Conservation (phyloP, 2,329 filamentous ascomycete genomes). For the Neoarthrinium moseri region DNA sequence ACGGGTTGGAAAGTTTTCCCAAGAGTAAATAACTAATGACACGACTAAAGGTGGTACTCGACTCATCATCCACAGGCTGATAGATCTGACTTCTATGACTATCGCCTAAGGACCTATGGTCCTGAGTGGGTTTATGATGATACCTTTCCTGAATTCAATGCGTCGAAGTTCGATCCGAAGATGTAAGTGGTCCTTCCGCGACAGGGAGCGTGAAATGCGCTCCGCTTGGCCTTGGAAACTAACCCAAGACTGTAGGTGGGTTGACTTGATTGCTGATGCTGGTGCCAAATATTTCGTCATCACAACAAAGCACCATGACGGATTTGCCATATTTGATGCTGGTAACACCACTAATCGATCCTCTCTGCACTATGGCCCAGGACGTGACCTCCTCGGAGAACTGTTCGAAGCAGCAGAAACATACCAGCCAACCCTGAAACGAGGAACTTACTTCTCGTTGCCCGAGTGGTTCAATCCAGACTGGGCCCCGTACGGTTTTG, state of each 20-base stretch:
- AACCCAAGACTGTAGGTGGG: slow-evolving; percentile 22
- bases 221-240: no score
- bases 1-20: no score
- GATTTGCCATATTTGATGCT: slow-evolving; percentile 38
- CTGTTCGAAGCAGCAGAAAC: slow-evolving; percentile 35
- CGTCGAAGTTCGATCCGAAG: slow-evolving; percentile 43
- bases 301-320: slow-evolving; percentile 42
- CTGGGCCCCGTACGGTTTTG: slow-evolving; percentile 36
- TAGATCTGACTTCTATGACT: slow-evolving; percentile 38
- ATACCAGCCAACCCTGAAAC: slow-evolving; percentile 35
- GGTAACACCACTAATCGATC: slow-evolving; percentile 33
- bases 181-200: slow-evolving; percentile 38
- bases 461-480: slow-evolving; percentile 45
- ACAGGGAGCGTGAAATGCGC: no score
- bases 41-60: slow-evolving; percentile 42
- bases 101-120: slow-evolving; percentile 46
- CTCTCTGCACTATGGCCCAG: slow-evolving; percentile 34
- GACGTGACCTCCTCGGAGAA: slow-evolving; percentile 34
- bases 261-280: slow-evolving; percentile 26
- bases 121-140: slow-evolving; percentile 50
- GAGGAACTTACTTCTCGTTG: slow-evolving; percentile 42
- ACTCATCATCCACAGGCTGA: slow-evolving; percentile 37
- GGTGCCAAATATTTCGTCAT: slow-evolving; percentile 38
- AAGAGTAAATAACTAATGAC: no score
- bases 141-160: slow-evolving; percentile 50